A percentile compares a stretch with the other conserved stretches of the same genome.
phyloP scores from a whole-genome alignment of 805 yeast species.

The Wickerhamomyces ciferrii region DNA sequence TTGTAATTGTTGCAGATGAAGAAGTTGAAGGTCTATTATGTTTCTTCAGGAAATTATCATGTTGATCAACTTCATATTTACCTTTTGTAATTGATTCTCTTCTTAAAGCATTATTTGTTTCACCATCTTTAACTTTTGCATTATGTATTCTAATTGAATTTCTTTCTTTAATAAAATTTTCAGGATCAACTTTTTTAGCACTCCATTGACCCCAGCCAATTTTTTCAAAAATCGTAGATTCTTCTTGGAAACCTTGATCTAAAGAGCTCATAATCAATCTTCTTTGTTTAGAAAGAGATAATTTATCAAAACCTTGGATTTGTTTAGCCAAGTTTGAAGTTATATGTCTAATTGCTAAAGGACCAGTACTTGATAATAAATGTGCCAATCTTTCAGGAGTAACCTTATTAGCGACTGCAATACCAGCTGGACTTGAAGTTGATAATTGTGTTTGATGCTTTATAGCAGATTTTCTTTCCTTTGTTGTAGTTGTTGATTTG shows the following conservation, averaged over 20 bases:
- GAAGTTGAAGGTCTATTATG: constrained; percentile 7
- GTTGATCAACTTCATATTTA: constrained; percentile 21
- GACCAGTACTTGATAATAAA: constrained; percentile 69
- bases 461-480: constrained; percentile 18
- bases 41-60: constrained; percentile 15
- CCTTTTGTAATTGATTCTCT: constrained; percentile 25
- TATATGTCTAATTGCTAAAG: constrained; percentile 84
- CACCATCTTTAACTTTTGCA: constrained; percentile 39
- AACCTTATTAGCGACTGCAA: constrained; percentile 81
- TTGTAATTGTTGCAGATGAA: constrained; percentile 27
- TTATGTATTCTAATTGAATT: constrained; percentile 33
- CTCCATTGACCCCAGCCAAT: constrained; percentile 99
- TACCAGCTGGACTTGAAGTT: constrained; percentile 83
- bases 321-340: constrained; percentile 72
- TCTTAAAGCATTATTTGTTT: constrained; percentile 15
- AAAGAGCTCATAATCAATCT: constrained; percentile 85
- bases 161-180: constrained; percentile 32
- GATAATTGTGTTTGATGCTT: constrained; percentile 37
- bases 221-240: constrained; percentile 71
- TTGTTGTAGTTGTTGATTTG: constrained; percentile 18
- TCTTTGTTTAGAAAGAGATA: constrained; percentile 84
- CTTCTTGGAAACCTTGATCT: constrained; percentile 58
- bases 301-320: constrained; percentile 72
- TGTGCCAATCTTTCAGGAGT: constrained; percentile 75
- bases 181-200: constrained; percentile 46